A percentile compares a stretch with the other conserved stretches of the same genome.
Evolutionary conservation across 345 rosid genomes (phyloP).

Genomic region (Citrus sp.): DNA sequence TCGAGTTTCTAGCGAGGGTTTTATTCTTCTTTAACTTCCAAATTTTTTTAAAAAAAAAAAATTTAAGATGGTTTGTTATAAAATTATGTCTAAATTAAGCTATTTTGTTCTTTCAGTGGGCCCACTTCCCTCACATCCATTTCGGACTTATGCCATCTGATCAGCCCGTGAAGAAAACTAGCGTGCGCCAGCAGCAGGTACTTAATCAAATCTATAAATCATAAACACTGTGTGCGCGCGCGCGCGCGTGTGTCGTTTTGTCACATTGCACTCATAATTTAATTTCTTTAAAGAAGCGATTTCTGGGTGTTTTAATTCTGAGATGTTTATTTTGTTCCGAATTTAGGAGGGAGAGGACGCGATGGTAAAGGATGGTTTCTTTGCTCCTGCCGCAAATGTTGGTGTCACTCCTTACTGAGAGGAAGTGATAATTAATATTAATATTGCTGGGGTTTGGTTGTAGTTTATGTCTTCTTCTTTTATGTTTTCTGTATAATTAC

Average conservation of each 20-base stretch:
- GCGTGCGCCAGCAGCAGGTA: slow-evolving; percentile 78
- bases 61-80: neutral
- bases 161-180: slow-evolving; percentile 88
- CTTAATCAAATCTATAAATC: neutral
- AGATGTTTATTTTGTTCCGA: too few species aligned
- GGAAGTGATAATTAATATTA: neutral
- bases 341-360: slow-evolving; percentile 73
- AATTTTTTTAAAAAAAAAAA: neutral
- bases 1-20: neutral
- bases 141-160: slow-evolving; percentile 92
- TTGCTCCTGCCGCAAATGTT: slow-evolving; percentile 60
- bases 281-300: neutral
- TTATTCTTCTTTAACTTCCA: neutral
- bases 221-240: neutral
- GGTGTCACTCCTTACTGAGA: slow-evolving; percentile 68
- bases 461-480: neutral
- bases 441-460: slow-evolving; percentile 7
- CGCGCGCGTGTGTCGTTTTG: neutral
- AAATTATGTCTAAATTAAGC: neutral
- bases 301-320: neutral
- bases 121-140: slow-evolving; percentile 98
- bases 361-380: slow-evolving; percentile 75
- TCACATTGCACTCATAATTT: neutral
- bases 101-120: slow-evolving; percentile 60
- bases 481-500: neutral